Conservation (phyloP, 2,329 filamentous ascomycete genomes). For the Chrysoporthe puriensis region DNA sequence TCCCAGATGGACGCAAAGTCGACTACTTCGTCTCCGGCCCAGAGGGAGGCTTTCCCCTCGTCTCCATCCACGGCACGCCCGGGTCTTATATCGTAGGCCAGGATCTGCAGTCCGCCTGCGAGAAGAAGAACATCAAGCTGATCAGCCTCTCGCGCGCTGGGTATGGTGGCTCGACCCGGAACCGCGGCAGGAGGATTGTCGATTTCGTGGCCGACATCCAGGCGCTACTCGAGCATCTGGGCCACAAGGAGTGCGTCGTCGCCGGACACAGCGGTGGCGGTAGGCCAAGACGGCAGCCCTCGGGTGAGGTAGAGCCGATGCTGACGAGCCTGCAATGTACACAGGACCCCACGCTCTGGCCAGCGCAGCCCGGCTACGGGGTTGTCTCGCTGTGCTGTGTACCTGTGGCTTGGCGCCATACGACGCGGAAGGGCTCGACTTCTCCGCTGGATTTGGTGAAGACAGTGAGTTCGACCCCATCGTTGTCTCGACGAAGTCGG, state of each 20-base stretch:
- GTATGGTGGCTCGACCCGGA: slow-evolving; percentile 23
- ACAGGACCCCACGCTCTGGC: slow-evolving; percentile 25
- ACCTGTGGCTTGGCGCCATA: slow-evolving; percentile 16
- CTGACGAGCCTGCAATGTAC: neutral
- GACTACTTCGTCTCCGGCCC: slow-evolving; percentile 24
- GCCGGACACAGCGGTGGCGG: slow-evolving; percentile 26
- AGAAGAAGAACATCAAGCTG: slow-evolving; percentile 20
- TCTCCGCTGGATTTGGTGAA: slow-evolving; percentile 18
- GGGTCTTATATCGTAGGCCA: slow-evolving; percentile 17
- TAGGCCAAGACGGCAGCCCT: neutral
- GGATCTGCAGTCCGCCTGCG: slow-evolving; percentile 15
- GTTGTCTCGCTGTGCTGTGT: slow-evolving; percentile 21
- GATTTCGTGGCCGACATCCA: slow-evolving; percentile 22
- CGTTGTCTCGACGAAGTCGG: too few species aligned
- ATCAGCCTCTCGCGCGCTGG: slow-evolving; percentile 24
- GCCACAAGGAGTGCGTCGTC: slow-evolving; percentile 23
- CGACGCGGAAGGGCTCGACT: slow-evolving; percentile 20
- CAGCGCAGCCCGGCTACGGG: slow-evolving; percentile 21
- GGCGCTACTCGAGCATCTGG: slow-evolving; percentile 24
- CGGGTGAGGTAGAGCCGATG: neutral
- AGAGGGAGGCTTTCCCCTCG: slow-evolving; percentile 20
- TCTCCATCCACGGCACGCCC: slow-evolving; percentile 24
- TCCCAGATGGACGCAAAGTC: slow-evolving; percentile 25
- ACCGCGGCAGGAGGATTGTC: slow-evolving; percentile 16
- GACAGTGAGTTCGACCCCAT: slow-evolving; percentile 12